A percentile compares a stretch with the other conserved stretches of the same genome.
These are phyloP conservation scores for Oryza glaberrima DNA, from an alignment of 176 grass and related monocot genomes.

Conservation along the genomic window DNA sequence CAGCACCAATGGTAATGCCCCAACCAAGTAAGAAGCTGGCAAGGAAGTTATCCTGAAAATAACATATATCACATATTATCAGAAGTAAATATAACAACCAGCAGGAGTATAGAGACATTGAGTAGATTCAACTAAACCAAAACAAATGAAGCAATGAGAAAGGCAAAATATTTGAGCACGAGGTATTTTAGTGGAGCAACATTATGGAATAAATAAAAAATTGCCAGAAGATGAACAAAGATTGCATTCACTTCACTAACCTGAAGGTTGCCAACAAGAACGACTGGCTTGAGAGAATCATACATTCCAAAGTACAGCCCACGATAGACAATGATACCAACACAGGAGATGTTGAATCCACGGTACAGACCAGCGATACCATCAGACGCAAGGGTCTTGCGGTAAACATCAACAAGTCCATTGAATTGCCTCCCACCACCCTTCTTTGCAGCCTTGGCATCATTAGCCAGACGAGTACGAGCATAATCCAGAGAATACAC, in stretches of 20 bases:
- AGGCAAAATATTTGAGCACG: neutral
- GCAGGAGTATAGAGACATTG: neutral
- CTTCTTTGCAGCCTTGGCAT: slow-evolving; percentile 63
- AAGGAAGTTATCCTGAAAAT: slow-evolving; percentile 62
- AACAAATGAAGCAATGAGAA: neutral
- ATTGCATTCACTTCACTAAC: slow-evolving; percentile 36
- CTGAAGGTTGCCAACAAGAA: slow-evolving; percentile 54
- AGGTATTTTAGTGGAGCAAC: neutral
- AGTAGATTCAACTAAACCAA: neutral
- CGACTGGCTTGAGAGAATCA: slow-evolving; percentile 65
- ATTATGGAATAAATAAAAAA: neutral
- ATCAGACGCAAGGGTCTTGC: slow-evolving; percentile 54
- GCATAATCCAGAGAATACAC: slow-evolving; percentile 72
- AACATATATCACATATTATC: neutral
- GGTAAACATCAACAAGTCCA: slow-evolving; percentile 66
- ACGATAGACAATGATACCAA: slow-evolving; percentile 71
- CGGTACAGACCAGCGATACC: slow-evolving; percentile 63
- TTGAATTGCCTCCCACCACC: slow-evolving; percentile 69
- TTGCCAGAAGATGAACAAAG: neutral
- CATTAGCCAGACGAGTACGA: slow-evolving; percentile 66
- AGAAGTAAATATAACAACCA: neutral
- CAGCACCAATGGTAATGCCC: slow-evolving; percentile 69
- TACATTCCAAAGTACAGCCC: slow-evolving; percentile 77
- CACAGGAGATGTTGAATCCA: slow-evolving; percentile 69
- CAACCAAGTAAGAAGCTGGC: slow-evolving; percentile 64